Conservation (phyloP, 495 filamentous ascomycete species). For the Penicillium egyptiacum region DNA sequence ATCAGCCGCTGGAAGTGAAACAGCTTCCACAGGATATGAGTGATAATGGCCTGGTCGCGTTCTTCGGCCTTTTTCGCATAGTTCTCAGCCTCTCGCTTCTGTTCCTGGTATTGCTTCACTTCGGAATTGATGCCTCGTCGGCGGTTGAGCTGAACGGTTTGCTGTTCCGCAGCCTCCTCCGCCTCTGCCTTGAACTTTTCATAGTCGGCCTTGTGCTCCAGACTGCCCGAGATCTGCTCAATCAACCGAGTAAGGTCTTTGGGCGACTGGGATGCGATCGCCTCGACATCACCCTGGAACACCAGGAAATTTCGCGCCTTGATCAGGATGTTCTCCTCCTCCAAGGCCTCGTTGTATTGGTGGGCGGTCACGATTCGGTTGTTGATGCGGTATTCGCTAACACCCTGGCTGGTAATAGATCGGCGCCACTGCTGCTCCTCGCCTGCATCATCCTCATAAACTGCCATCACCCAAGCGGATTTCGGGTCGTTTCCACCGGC, state of each 20-base stretch:
- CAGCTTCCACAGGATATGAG: constrained; percentile 94
- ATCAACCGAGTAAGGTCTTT: constrained; percentile 93
- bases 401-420: constrained; percentile 81
- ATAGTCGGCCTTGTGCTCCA: constrained; percentile 95
- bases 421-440: constrained; percentile 96
- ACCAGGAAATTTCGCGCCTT: constrained; percentile 97
- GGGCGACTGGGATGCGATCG: constrained; percentile 92
- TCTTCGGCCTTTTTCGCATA: constrained; percentile 86
- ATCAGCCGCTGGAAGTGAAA: constrained; percentile 94
- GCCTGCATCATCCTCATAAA: constrained; percentile 96
- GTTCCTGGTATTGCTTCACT: constrained; percentile 95
- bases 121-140: constrained; percentile 95
- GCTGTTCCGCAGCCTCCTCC: constrained; percentile 83
- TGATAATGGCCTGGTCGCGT: constrained; percentile 87
- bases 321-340: constrained; percentile 94
- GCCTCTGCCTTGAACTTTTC: constrained; percentile 81
- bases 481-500: constrained; percentile 71
- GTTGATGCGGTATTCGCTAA: constrained; percentile 96
- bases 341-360: constrained; percentile 91
- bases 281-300: constrained; percentile 97
- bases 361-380: constrained; percentile 82
- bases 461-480: constrained; percentile 97
- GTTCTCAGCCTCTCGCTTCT: constrained; percentile 93
- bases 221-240: constrained; percentile 94
- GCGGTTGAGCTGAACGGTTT: constrained; percentile 80